Evolutionary conservation across 768 basidiomycete species (phyloP).

Genomic region (Boletus bicolor): DNA sequence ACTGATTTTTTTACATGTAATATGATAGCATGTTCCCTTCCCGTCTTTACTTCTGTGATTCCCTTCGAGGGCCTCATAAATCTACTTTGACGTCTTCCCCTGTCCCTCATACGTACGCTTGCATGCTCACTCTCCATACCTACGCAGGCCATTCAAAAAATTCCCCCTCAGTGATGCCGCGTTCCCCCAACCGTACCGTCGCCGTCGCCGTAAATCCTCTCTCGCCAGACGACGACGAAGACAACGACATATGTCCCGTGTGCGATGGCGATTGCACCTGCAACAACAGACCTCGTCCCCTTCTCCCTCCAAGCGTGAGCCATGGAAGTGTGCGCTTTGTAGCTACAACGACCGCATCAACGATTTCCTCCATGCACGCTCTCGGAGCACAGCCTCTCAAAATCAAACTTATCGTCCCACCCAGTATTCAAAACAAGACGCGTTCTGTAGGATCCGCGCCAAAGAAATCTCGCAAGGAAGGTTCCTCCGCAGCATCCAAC

Average conservation of each 20-base stretch:
- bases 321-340: conserved; percentile 38
- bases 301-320: conserved; percentile 29
- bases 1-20: conserved; percentile 39
- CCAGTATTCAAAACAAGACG: conserved; percentile 48
- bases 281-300: conserved; percentile 42
- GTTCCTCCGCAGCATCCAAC: conserved; percentile 35
- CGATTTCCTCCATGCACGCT: conserved; percentile 31
- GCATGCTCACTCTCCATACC: conserved; percentile 19
- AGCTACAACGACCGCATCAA: conserved; percentile 37
- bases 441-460: conserved; percentile 23
- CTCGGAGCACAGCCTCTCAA: conserved; percentile 46
- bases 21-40: conserved; percentile 26
- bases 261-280: conserved; percentile 91
- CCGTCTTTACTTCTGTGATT: conserved; percentile 24
- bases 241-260: conserved; percentile 85
- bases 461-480: conserved; percentile 29
- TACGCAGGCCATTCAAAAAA: conserved; percentile 42
- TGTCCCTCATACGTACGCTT: conserved; percentile 22
- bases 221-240: conserved; percentile 61
- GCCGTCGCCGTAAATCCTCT: conserved; percentile 40
- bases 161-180: conserved; percentile 61
- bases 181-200: conserved; percentile 68
- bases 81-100: conserved; percentile 22
- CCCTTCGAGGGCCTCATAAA: conserved; percentile 26
- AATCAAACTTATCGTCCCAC: conserved; percentile 70